Evolutionary conservation across 75 land plant genomes (phyloP), one percentile per base, ranked within the genome.

Genomic region (Selaginella tamariscina): DNA sequence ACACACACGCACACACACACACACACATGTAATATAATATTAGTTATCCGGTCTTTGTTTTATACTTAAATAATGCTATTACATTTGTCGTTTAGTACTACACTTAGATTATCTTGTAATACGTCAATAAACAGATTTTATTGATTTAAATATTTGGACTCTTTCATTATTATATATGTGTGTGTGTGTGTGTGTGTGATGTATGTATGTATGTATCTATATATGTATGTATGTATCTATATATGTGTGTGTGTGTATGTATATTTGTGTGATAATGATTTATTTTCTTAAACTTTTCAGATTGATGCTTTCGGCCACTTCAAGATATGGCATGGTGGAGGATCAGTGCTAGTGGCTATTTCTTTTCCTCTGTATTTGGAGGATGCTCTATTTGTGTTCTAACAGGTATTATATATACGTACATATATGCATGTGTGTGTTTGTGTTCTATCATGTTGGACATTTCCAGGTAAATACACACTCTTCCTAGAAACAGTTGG

Each of bases 311-410:
- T 86, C 83, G 98, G 98, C 27, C 86, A 81, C 71, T 90, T 91
- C 80, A 94, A 94, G 76, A 30, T 80, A 56, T 94, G 96, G 96
- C 98, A 94, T 73, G 86, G 70, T 39, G 96, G 86, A 44, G 98
- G 98, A 68, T 87, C 96, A 22, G 9, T 83, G 54, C 55, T 94
- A 56, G 98, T 94, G 73, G 96, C 88, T 22, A 73, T 94, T 64
- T 94, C 13, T 94, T 94, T 75, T 94, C 98, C 70, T 94, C 91
- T 28, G 98, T 94, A 21, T 94, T 94, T 77, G 98, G 96, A 29
- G 88, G 91, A 65, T 94, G 98, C 70, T 63, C 83, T 44, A 83
- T 77, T 21, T 94, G 98, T 72, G 69, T 76, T 57, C 70, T 87
- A n/a, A 65, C 87, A 29, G 77, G 81, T n/a, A n/a, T n/a, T n/a